phyloP scores from a whole-genome alignment of 495 filamentous ascomycete species.

The Tuber indicum region DNA sequence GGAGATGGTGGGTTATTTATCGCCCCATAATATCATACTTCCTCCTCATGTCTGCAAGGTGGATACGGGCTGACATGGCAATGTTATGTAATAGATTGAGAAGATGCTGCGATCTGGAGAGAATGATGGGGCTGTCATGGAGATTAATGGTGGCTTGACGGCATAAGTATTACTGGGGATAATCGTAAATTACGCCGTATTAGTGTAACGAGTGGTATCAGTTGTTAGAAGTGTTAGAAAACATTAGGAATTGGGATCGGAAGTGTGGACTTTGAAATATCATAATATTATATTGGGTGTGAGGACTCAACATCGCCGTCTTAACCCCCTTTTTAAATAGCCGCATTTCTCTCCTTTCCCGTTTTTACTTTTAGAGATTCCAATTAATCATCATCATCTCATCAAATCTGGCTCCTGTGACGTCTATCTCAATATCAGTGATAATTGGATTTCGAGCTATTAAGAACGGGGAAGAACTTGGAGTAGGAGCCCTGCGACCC shows the following conservation, averaged over 20 bases:
- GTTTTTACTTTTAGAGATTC: no score
- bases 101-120: conserved; percentile 37
- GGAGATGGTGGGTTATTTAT: conserved; percentile 48
- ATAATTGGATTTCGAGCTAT: not conserved
- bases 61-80: conserved; percentile 7
- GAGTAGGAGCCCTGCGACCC: not conserved
- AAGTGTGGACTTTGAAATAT: no score
- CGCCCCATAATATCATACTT: not conserved
- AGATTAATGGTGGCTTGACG: conserved; percentile 16
- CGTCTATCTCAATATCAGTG: no score
- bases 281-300: no score
- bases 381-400: no score
- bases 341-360: no score
- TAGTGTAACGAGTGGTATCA: not conserved
- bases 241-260: no score
- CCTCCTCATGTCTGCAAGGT: not conserved
- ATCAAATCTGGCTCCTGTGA: no score
- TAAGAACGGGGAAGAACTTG: not conserved
- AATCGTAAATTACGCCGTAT: not conserved
- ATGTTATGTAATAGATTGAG: conserved; percentile 26
- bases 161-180: not conserved
- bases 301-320: no score
- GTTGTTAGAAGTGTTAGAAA: no score
- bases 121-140: conserved; percentile 19
- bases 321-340: no score